Evolutionary conservation across 441 rosid species (phyloP).

Genomic region (Gossypium schwendimanii): DNA sequence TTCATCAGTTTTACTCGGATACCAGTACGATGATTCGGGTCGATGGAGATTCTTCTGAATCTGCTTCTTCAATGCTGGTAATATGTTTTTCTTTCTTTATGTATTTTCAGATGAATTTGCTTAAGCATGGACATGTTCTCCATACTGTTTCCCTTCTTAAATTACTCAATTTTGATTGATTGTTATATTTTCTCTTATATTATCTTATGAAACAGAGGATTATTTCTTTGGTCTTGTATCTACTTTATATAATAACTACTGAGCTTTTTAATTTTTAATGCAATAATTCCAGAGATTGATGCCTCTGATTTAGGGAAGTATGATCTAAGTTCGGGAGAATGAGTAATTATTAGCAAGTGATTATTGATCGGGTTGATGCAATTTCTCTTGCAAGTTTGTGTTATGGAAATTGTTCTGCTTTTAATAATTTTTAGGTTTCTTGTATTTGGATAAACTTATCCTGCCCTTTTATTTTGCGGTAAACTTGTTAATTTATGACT

Average conservation of each 20-base stretch:
- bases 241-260: neutral
- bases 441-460: neutral
- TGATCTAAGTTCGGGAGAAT: neutral
- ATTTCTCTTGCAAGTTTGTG: neutral
- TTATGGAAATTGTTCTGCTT: neutral
- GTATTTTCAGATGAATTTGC: neutral
- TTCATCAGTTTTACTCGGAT: constrained; percentile 65
- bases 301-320: neutral
- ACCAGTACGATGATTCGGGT: constrained; percentile 51
- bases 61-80: constrained; percentile 57
- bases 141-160: neutral
- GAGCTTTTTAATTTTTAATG: neutral
- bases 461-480: neutral
- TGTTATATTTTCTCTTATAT: neutral
- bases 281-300: neutral
- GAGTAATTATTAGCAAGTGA: neutral
- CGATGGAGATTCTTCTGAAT: constrained; percentile 48
- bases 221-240: neutral
- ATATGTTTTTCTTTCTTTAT: neutral
- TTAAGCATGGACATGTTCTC: neutral
- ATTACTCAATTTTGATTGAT: neutral
- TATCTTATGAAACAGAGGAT: neutral
- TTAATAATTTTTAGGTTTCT: neutral
- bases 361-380: neutral
- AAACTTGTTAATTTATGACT: neutral